Evolutionary conservation across 768 basidiomycete species (phyloP).

Genomic region (Tulasnella sp.): DNA sequence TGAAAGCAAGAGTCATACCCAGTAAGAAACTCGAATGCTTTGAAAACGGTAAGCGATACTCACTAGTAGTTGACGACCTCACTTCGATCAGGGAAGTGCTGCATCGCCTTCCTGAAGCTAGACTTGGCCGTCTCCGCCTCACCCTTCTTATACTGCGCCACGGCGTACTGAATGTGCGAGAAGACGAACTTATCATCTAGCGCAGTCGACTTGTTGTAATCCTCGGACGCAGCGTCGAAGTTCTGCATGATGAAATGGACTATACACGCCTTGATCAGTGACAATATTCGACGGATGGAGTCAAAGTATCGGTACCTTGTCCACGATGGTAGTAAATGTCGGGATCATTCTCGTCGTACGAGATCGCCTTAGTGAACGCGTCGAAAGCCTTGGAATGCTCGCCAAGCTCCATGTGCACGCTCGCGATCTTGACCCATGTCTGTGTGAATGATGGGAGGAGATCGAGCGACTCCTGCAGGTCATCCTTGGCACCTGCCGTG

Average conservation of each 20-base stretch:
- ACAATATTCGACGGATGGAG: background rate
- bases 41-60: conserved; percentile 25
- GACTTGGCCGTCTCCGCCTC: conserved; percentile 75
- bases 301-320: no score
- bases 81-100: conserved; percentile 72
- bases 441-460: conserved; percentile 66
- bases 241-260: conserved; percentile 94
- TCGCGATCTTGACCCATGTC: conserved; percentile 91
- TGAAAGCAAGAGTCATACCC: conserved; percentile 27
- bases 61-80: conserved; percentile 95
- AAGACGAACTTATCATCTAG: conserved; percentile 88
- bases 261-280: background rate
- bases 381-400: conserved; percentile 73
- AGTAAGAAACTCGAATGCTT: background rate
- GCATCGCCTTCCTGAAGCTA: conserved; percentile 76
- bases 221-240: conserved; percentile 71
- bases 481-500: conserved; percentile 67
- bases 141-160: conserved; percentile 89
- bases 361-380: conserved; percentile 83
- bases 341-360: conserved; percentile 71
- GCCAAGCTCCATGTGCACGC: conserved; percentile 93
- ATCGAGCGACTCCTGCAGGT: conserved; percentile 66
- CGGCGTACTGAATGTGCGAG: conserved; percentile 93
- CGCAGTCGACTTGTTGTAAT: conserved; percentile 83
- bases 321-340: conserved; percentile 99